Conservation (phyloP, 129 eudicot species). For the Centella asiatica region DNA sequence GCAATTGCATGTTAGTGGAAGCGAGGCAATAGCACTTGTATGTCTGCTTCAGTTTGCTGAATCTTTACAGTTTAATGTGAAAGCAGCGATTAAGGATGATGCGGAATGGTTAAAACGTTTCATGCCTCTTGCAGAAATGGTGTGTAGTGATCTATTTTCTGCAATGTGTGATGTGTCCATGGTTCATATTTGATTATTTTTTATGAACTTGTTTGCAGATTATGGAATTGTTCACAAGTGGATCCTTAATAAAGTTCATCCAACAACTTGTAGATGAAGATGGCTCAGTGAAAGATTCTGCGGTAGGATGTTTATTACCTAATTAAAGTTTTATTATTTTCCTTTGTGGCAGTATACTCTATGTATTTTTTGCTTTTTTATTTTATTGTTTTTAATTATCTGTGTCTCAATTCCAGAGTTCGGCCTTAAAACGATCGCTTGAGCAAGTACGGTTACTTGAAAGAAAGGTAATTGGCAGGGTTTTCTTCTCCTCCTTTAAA, state of each 20-base stretch:
- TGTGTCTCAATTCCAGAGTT: conserved; percentile 40
- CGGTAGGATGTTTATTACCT: conserved; percentile 39
- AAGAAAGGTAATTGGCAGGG: conserved; percentile 51
- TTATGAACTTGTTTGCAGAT: conserved; percentile 40
- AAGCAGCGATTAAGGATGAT: conserved; percentile 64
- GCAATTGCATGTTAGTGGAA: conserved; percentile 52
- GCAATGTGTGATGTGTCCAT: conserved; percentile 1
- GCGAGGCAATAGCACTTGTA: conserved; percentile 62
- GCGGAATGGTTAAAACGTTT: conserved; percentile 56
- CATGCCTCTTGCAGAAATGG: conserved; percentile 71
- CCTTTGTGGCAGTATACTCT: background rate
- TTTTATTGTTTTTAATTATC: background rate
- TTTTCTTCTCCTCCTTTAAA: no score
- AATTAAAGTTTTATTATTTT: background rate
- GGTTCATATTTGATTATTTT: background rate
- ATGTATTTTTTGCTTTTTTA: no score
- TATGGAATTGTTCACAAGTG: conserved; percentile 44
- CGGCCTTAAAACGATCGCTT: conserved; percentile 65
- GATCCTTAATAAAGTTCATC: conserved; percentile 53
- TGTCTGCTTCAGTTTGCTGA: conserved; percentile 53
- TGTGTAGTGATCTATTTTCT: conserved; percentile 14
- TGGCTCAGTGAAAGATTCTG: conserved; percentile 89
- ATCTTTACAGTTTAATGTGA: conserved; percentile 53
- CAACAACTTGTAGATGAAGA: conserved; percentile 74
- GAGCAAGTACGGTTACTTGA: conserved; percentile 71